A percentile compares a stretch with the other conserved stretches of the same genome.
Evolutionary conservation across 768 basidiomycete genomes (phyloP).

Genomic region (Psilocybe azurescens): DNA sequence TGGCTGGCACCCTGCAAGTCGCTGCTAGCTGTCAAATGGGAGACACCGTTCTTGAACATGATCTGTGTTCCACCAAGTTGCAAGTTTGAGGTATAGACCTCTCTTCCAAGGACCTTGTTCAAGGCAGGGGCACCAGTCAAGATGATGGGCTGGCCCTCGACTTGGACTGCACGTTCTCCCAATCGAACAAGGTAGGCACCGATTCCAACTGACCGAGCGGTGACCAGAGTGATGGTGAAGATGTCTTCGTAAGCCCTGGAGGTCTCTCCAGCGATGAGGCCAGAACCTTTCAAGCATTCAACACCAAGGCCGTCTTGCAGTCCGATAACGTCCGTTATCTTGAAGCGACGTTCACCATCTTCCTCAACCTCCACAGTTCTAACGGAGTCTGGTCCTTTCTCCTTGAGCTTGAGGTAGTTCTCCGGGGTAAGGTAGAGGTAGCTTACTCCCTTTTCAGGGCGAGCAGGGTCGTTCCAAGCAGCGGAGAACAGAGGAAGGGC

Average conservation of each 20-base stretch:
- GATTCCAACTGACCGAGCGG: slow-evolving; percentile 98
- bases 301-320: slow-evolving; percentile 98
- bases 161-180: slow-evolving; percentile 97
- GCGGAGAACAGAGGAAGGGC: slow-evolving; percentile 85
- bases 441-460: slow-evolving; percentile 94
- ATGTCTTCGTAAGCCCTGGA: slow-evolving; percentile 99
- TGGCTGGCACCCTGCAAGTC: slow-evolving; percentile 95
- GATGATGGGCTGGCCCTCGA: slow-evolving; percentile 99
- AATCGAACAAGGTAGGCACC: slow-evolving; percentile 98
- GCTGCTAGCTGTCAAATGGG: slow-evolving; percentile 93
- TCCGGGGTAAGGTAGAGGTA: slow-evolving; percentile 97
- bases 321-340: slow-evolving; percentile 96
- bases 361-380: slow-evolving; percentile 86
- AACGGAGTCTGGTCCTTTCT: slow-evolving; percentile 80
- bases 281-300: slow-evolving; percentile 94
- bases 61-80: slow-evolving; percentile 99
- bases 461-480: slow-evolving; percentile 82
- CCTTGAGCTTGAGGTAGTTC: slow-evolving; percentile 86
- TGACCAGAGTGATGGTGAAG: slow-evolving; percentile 99
- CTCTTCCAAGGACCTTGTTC: slow-evolving; percentile 98
- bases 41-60: slow-evolving; percentile 99
- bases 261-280: slow-evolving; percentile 98
- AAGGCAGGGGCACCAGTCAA: slow-evolving; percentile 95
- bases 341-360: slow-evolving; percentile 86
- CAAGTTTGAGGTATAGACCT: slow-evolving; percentile 98